A percentile compares a stretch with the other conserved stretches of the same genome.
Evolutionary conservation across 345 rosid species (phyloP).

Genomic region (Corchorus olitorius): DNA sequence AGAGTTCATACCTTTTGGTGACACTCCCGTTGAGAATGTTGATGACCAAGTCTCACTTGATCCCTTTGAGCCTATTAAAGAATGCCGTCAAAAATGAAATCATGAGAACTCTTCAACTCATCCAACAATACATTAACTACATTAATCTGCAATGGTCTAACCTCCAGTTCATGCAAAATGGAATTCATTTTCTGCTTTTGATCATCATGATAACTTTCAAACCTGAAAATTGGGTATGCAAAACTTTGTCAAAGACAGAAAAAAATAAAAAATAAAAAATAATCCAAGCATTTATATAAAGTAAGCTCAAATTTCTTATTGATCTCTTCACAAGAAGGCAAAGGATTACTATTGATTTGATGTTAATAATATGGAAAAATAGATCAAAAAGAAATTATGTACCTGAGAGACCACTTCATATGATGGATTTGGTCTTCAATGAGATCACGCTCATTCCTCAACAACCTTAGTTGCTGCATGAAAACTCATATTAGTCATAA

Average conservation of each 20-base stretch:
- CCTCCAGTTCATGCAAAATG: conserved; percentile 59
- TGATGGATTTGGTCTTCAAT: conserved; percentile 89
- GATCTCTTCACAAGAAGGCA: neutral
- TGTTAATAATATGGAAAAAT: neutral
- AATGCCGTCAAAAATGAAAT: conserved; percentile 17
- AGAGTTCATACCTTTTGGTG: conserved; percentile 64
- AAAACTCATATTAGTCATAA: conserved; percentile 4
- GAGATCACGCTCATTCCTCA: conserved; percentile 82
- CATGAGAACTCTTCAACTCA: neutral
- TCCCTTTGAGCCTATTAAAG: conserved; percentile 52
- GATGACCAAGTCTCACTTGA: conserved; percentile 58
- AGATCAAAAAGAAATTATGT: conserved; percentile 23
- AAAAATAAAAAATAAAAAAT: neutral
- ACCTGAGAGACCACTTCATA: conserved; percentile 82
- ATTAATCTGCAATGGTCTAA: conserved; percentile 23
- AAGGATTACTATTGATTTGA: neutral
- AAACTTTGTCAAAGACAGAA: neutral
- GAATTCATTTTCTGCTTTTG: conserved; percentile 46
- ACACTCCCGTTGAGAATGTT: conserved; percentile 64
- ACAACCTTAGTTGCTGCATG: conserved; percentile 67
- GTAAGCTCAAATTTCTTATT: neutral
- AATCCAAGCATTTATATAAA: neutral
- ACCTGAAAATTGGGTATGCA: conserved; percentile 42
- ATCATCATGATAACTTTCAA: conserved; percentile 42
- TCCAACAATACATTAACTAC: conserved; percentile 5